Evolutionary conservation across 768 basidiomycete species (phyloP).

Genomic region (Rhodotorula paludigena): DNA sequence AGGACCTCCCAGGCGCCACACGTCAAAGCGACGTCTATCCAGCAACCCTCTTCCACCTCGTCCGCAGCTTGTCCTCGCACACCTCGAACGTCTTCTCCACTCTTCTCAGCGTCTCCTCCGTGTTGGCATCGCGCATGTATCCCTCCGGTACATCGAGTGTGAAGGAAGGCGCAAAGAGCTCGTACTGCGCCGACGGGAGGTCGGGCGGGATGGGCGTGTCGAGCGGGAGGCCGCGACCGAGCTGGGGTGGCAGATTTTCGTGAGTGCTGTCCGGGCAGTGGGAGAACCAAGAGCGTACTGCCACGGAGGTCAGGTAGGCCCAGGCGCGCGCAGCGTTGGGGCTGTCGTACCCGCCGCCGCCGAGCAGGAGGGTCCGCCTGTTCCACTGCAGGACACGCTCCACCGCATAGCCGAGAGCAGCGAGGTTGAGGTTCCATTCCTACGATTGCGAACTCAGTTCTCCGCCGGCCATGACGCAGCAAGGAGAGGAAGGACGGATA

Average conservation of each 20-base stretch:
- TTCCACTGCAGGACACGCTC: constrained; percentile 40
- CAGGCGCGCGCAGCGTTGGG: constrained; percentile 82
- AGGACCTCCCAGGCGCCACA: no score
- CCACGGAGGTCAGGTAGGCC: constrained; percentile 71
- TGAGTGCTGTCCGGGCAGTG: constrained; percentile 49
- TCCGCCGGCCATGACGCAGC: neutral
- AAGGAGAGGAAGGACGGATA: constrained; percentile 56
- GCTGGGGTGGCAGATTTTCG: constrained; percentile 60
- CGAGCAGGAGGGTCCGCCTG: constrained; percentile 40
- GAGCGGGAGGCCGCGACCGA: constrained; percentile 13
- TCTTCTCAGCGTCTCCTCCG: constrained; percentile 10
- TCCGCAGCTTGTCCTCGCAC: neutral
- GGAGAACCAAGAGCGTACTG: constrained; percentile 52
- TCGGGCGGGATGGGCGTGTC: constrained; percentile 18
- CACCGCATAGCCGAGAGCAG: constrained; percentile 8
- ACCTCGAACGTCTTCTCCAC: constrained; percentile 29
- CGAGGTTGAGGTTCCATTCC: constrained; percentile 54
- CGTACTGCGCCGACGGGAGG: neutral
- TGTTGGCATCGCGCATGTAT: constrained; percentile 26
- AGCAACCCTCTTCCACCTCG: neutral
- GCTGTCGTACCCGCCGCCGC: constrained; percentile 72
- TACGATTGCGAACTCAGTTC: constrained; percentile 10
- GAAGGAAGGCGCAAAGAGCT: neutral
- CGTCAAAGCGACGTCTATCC: no score
- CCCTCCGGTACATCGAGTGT: constrained; percentile 19